Conservation (phyloP, 164 flowering plant species). For the Magnolia sinica region DNA sequence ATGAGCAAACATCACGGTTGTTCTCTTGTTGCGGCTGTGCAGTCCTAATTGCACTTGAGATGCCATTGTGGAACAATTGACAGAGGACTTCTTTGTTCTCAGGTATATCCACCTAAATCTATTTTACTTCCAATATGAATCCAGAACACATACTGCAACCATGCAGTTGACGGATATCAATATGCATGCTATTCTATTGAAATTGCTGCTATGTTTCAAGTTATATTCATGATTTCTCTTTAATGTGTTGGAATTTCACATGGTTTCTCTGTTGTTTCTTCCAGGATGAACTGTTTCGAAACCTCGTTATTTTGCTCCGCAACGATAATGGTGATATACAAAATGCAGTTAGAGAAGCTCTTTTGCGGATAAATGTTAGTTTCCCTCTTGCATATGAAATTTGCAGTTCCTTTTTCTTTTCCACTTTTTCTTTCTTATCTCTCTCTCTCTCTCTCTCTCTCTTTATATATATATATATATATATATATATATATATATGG, state of each 20-base stretch:
- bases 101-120: background rate
- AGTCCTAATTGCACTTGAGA: background rate
- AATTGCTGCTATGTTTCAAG: background rate
- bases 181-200: background rate
- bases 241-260: background rate
- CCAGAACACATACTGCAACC: background rate
- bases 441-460: background rate
- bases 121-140: background rate
- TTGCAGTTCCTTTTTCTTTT: background rate
- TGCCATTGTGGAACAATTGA: background rate
- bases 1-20: too few relatives aligned
- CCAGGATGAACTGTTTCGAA: conserved; percentile 60
- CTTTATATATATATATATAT: background rate
- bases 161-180: background rate
- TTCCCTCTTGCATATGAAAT: conserved; percentile 1
- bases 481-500: background rate
- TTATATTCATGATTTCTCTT: background rate
- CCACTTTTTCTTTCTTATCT: background rate
- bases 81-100: conserved; percentile 1
- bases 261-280: conserved; percentile 10
- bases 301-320: conserved; percentile 54
- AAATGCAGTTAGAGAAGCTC: conserved; percentile 61
- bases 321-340: conserved; percentile 53
- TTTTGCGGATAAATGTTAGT: conserved; percentile 66
- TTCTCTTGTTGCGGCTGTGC: background rate